Percentiles rank a stretch among this genome's conserved stretches.
These are phyloP conservation scores for Coniophora puteana DNA, from an alignment of 1,284 basidiomycete species.

Conservation along the genomic window DNA sequence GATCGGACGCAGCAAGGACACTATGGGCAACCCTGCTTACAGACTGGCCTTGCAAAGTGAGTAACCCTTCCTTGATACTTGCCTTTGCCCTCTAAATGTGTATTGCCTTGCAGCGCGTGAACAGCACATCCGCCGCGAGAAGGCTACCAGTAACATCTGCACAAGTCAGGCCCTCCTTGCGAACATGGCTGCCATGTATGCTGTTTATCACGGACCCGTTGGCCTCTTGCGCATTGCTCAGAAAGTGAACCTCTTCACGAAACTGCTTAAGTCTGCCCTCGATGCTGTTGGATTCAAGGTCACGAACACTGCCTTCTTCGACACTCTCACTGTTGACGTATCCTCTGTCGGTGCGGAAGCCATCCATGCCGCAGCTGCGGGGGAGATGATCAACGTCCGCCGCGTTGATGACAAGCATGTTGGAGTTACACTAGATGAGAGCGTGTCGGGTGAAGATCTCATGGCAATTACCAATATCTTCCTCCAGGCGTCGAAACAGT, in stretches of 20 bases:
- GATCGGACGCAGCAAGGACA: slow-evolving; percentile 88
- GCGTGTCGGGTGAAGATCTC: slow-evolving; percentile 73
- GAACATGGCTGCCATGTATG: slow-evolving; percentile 98
- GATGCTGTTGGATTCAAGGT: slow-evolving; percentile 71
- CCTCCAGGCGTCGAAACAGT: slow-evolving; percentile 48
- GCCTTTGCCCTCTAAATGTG: slow-evolving; percentile 6
- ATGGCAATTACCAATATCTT: slow-evolving; percentile 83
- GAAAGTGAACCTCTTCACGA: slow-evolving; percentile 89
- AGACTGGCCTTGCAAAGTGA: slow-evolving; percentile 91
- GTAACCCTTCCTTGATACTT: slow-evolving; percentile 21
- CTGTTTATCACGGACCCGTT: slow-evolving; percentile 92
- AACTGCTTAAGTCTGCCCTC: slow-evolving; percentile 71
- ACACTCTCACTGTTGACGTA: slow-evolving; percentile 89
- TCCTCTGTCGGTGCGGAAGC: slow-evolving; percentile 56
- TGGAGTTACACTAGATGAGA: slow-evolving; percentile 93
- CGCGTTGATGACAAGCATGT: slow-evolving; percentile 74
- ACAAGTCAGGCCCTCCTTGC: slow-evolving; percentile 92
- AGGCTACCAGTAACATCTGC: slow-evolving; percentile 93
- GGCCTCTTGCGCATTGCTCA: slow-evolving; percentile 85
- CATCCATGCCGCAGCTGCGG: slow-evolving; percentile 69
- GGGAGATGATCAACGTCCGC: slow-evolving; percentile 83
- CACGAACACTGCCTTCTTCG: slow-evolving; percentile 76
- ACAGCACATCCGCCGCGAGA: slow-evolving; percentile 95
- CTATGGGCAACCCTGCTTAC: slow-evolving; percentile 84
- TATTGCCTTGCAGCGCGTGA: slow-evolving; percentile 66